Evolutionary conservation across 352 stramenopile species (phyloP).

Genomic region (Phytophthora pisi): DNA sequence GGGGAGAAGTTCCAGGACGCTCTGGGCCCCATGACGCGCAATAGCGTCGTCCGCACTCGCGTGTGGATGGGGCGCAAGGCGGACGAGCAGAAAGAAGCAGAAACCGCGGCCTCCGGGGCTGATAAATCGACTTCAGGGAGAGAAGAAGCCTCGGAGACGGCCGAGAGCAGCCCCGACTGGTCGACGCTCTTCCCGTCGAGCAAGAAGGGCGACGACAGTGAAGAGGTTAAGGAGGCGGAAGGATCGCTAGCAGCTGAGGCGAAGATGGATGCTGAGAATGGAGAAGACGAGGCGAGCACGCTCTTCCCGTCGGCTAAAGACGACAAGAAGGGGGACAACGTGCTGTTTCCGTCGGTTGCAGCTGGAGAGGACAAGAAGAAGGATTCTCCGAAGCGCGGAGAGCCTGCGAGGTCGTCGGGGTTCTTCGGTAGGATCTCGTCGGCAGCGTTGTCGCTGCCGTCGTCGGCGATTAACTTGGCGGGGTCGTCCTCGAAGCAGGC

Average conservation of each 20-base stretch:
- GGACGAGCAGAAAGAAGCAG: slow-evolving; percentile 34
- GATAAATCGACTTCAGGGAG: slow-evolving; percentile 1
- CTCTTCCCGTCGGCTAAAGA: slow-evolving; percentile 14
- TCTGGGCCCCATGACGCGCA: slow-evolving; percentile 64
- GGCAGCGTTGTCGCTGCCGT: slow-evolving; percentile 61
- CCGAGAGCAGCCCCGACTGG: slow-evolving; percentile 35
- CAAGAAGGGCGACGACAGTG: slow-evolving; percentile 5
- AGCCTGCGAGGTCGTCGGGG: slow-evolving; percentile 32
- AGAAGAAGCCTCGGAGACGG: slow-evolving; percentile 20
- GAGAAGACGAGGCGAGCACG: slow-evolving; percentile 6
- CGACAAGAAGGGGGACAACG: slow-evolving; percentile 15
- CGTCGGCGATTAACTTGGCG: slow-evolving; percentile 66
- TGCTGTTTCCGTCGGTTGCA: slow-evolving; percentile 26
- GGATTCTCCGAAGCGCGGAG: slow-evolving; percentile 21
- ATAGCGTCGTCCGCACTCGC: slow-evolving; percentile 75
- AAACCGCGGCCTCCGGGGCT: slow-evolving; percentile 2
- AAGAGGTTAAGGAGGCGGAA: slow-evolving; percentile 8
- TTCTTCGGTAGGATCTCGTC: slow-evolving; percentile 75
- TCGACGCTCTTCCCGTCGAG: slow-evolving; percentile 46
- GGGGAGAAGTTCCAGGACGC: slow-evolving; percentile 68
- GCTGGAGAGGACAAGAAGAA: slow-evolving; percentile 23
- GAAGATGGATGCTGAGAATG: neutral
- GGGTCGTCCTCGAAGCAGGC: slow-evolving; percentile 69
- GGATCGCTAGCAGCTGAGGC: neutral
- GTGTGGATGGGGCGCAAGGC: slow-evolving; percentile 71